Conservation (phyloP, 83 land plant species). For the Picea mariana region DNA sequence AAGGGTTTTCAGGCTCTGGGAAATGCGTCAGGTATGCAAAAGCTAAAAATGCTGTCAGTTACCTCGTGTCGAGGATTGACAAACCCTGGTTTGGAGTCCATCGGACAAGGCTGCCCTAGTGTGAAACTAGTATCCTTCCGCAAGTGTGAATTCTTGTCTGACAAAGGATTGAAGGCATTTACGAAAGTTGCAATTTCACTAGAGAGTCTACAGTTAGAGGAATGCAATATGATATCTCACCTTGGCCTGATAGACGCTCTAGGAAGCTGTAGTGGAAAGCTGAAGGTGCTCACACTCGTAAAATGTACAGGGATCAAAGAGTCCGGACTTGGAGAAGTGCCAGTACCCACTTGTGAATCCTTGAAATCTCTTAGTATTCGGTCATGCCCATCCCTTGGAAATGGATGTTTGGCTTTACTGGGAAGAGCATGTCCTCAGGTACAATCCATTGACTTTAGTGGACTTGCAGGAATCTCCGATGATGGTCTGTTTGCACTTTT, state of each 20-base stretch:
- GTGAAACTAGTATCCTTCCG: constrained; percentile 53
- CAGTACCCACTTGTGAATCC: constrained; percentile 32
- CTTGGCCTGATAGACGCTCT: constrained; percentile 58
- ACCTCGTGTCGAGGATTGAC: constrained; percentile 65
- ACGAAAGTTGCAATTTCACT: constrained; percentile 43
- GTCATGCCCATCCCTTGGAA: constrained; percentile 67
- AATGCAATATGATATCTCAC: constrained; percentile 72
- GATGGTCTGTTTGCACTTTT: constrained; percentile 60
- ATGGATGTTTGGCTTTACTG: constrained; percentile 50
- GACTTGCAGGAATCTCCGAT: constrained; percentile 64
- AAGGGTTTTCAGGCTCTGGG: constrained; percentile 75
- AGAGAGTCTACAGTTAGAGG: constrained; percentile 69
- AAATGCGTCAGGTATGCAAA: constrained; percentile 57
- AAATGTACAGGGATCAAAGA: constrained; percentile 72
- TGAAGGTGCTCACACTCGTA: constrained; percentile 56
- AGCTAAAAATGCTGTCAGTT: constrained; percentile 45
- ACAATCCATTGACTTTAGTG: constrained; percentile 65
- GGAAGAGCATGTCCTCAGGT: constrained; percentile 66
- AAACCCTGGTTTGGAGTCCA: constrained; percentile 52
- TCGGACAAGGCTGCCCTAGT: constrained; percentile 64
- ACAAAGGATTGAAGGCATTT: constrained; percentile 63
- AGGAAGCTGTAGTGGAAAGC: constrained; percentile 33
- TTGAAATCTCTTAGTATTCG: constrained; percentile 59
- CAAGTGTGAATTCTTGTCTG: constrained; percentile 55
- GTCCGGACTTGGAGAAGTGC: background rate